Conservation (phyloP, 1,284 basidiomycete species). For the Moesziomyces globuligerus region DNA sequence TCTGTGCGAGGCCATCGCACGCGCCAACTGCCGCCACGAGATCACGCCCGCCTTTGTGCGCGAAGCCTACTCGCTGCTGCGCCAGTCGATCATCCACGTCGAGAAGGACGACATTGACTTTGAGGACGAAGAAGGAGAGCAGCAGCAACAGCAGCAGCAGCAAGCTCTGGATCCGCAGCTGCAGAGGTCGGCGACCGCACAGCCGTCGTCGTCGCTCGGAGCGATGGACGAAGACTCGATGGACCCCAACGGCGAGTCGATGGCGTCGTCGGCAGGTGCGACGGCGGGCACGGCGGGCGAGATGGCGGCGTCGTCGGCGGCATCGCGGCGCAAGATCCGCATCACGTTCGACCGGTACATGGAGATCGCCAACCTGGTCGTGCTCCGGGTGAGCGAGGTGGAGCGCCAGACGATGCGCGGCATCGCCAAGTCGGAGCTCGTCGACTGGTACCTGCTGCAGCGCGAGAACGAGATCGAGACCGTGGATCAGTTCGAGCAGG, state of each 20-base stretch:
- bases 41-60: conserved; percentile 83
- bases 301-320: conserved; percentile 20
- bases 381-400: conserved; percentile 81
- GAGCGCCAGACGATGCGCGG: conserved; percentile 83
- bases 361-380: conserved; percentile 85
- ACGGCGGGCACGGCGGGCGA: conserved; percentile 7
- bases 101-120: conserved; percentile 99
- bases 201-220: conserved; percentile 42
- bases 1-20: conserved; percentile 93
- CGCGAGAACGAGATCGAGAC: conserved; percentile 81
- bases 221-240: conserved; percentile 68
- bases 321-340: conserved; percentile 73
- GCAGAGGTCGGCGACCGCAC: conserved; percentile 4
- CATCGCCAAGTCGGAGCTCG: conserved; percentile 79
- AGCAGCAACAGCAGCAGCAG: conserved; percentile 70
- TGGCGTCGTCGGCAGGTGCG: conserved; percentile 63
- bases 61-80: conserved; percentile 91
- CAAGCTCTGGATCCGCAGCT: conserved; percentile 1
- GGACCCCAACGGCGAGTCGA: conserved; percentile 74
- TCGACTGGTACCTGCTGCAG: conserved; percentile 95
- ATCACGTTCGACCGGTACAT: conserved; percentile 97
- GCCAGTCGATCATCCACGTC: conserved; percentile 98
- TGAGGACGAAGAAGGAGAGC: conserved; percentile 82
- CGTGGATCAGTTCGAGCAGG: conserved; percentile 88
- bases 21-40: conserved; percentile 92